Base-by-base conservation (phyloP, 306 rosid species). In the Cajanus cajan region DNA sequence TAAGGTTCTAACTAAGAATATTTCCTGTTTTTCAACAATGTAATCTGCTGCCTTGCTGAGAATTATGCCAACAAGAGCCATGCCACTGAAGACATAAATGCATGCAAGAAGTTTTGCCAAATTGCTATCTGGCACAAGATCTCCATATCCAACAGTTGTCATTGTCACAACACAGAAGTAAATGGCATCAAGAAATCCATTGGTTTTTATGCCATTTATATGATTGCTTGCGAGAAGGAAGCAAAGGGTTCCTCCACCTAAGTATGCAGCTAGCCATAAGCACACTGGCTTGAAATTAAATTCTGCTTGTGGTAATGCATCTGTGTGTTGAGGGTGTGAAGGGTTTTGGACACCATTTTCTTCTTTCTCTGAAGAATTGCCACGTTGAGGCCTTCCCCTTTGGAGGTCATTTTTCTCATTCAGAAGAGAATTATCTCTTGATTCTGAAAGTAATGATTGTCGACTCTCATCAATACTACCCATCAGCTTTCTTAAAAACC, bases 111-210 rank as follows among this genome's bases (percentile, higher is more conserved):
- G 88, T 68, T 94, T 94, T 39, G 98, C 88, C 59, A 82, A 16
- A 8, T 62, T 9, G 80, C 88, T 90, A 22, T 82, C 48, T 0
- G 98, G 97, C 7, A 92, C 98, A 82, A 94, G 97, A 77, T 94
- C 97, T 9, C 97, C 97, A 57, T 94, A 94, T 13, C 97, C 98
- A 36, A 94, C 97, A 0, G 96, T 92, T 34, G 94, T 94, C 96
- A 94, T 92, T 40, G 97, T 92, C 57, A 94, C 97, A 64, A 94
- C 96, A 85, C 90, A 90, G 74, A 94, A 88, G 86, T 92, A 94
- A 48, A 92, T 64, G 73, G 96, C 81, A 72, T 94, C 98, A 19
- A 92, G 89, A 82, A 89, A 74, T 4, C 85, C 88, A 48, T 87
- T 80, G 44, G 97, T 92, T 84, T 89, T 87, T 31, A 71, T 43